Base-by-base conservation (phyloP, 148 eudicot genomes). In the Camellia lanceoleosa region DNA sequence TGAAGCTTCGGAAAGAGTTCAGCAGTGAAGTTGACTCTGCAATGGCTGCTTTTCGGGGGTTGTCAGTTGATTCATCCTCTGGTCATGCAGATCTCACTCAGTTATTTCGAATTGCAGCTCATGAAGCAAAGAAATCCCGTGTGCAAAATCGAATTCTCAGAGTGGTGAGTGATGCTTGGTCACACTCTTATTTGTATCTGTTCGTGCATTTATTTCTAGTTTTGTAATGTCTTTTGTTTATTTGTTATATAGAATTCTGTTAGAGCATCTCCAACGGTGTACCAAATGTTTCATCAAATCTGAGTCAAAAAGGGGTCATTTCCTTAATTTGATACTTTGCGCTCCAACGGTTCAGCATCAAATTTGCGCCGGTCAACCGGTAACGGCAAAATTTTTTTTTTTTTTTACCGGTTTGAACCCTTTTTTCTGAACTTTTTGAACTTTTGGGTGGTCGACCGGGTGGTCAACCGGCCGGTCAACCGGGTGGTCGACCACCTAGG, bases 81-180 rank as follows among this genome's bases (percentile, higher is more conserved):
- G 88, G 86, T 79, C 87, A 87, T 7, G 95, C 97, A n/a, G 99
- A 95, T 86, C 98, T 95, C 77, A 89, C 97, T 67, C 92, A 87
- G 46, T 88, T 95, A 65, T 90, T 95, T 71, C 87, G 89, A 23
- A 84, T 90, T 59, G 99, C 99, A 72, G 87, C 90, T 76, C 97
- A 93, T 81, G 97, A 95, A 92, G 97, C 98, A 20, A 92, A 89
- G 78, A 93, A 92, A 71, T 93, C 99, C 38, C 93, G 92, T 78
- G 87, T 91, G 23, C 98, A 89, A 41, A 90, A 90, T 76, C 87
- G 98, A 44, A 87, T 90, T 69, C 75, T 95, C 70, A 88, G 99
- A 85, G 97, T 95, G 91, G 99, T 95, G 60, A 89, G 92, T 80
- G 38, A 47, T 70, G 41, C 54, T 30, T 68, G 47, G 7, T 51